phyloP scores from a whole-genome alignment of 345 rosid species.

The Lepidium didymum region DNA sequence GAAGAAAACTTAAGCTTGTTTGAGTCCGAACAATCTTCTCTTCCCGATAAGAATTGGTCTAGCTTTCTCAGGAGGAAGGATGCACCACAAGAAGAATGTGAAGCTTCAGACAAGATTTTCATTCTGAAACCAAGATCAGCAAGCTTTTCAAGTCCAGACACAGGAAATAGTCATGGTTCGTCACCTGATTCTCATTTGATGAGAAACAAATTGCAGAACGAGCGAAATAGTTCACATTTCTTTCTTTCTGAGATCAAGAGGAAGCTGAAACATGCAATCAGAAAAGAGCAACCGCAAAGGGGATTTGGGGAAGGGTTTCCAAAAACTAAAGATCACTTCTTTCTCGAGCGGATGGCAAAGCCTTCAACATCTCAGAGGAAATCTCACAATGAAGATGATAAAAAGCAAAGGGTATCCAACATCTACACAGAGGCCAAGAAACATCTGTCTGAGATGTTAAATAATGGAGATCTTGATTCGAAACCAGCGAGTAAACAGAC shows the following conservation, averaged over 20 bases:
- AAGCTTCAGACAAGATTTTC: conserved; percentile 59
- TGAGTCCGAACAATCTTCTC: conserved; percentile 38
- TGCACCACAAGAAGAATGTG: conserved; percentile 38
- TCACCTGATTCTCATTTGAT: conserved; percentile 33
- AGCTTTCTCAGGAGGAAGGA: conserved; percentile 64
- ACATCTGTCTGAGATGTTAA: conserved; percentile 83
- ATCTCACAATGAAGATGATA: conserved; percentile 30
- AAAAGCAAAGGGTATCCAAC: conserved; percentile 48
- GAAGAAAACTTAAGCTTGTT: conserved; percentile 36
- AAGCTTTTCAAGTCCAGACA: conserved; percentile 33
- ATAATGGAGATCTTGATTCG: conserved; percentile 39
- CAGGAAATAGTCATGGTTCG: conserved; percentile 30
- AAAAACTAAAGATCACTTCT: conserved; percentile 78
- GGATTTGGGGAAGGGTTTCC: conserved; percentile 41
- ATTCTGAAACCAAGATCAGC: conserved; percentile 71
- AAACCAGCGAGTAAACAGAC: conserved; percentile 38
- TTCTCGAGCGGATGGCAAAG: conserved; percentile 67
- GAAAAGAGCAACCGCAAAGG: conserved; percentile 49
- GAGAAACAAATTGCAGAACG: conserved; percentile 38
- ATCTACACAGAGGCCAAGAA: conserved; percentile 90
- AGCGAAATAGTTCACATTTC: conserved; percentile 50
- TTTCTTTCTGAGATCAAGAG: conserved; percentile 72
- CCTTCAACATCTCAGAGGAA: conserved; percentile 40
- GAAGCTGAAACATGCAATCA: conserved; percentile 76
- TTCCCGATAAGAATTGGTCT: conserved; percentile 38